These are phyloP conservation scores for Meyerozyma guilliermondii DNA, from an alignment of 1,139 yeast species.

Conservation along the genomic window DNA sequence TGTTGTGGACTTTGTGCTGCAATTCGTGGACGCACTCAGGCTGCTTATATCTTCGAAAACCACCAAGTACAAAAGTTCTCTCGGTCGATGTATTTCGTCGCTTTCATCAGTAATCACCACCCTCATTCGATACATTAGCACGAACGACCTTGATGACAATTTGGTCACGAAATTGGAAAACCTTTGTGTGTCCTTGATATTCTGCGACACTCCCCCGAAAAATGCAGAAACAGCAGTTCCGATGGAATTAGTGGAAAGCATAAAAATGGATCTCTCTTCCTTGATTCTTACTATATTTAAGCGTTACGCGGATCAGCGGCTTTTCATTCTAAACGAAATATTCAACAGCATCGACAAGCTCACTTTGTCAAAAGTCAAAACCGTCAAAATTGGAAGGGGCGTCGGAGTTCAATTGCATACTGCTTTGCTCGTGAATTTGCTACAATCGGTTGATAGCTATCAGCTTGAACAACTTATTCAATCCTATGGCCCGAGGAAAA, in stretches of 20 bases:
- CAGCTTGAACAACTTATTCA: constrained; percentile 7
- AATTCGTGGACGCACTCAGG: constrained; percentile 1
- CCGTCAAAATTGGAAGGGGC: constrained; percentile 40
- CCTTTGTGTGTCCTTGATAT: constrained; percentile 34
- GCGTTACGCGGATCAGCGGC: constrained; percentile 45
- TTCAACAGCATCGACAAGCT: constrained; percentile 46
- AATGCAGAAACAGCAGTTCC: constrained; percentile 11
- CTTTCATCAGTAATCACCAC: constrained; percentile 7
- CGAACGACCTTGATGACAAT: constrained; percentile 36
- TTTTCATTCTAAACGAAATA: constrained; percentile 56
- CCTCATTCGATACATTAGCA: constrained; percentile 11
- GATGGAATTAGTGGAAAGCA: constrained; percentile 19
- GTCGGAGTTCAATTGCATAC: constrained; percentile 45
- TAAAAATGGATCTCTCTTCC: constrained; percentile 29
- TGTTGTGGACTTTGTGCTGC: constrained; percentile 31
- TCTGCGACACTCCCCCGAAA: constrained; percentile 19
- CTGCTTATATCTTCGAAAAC: background rate
- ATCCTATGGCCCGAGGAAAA: constrained; percentile 3
- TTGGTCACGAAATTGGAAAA: constrained; percentile 49
- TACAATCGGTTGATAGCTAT: constrained; percentile 32
- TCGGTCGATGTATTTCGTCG: constrained; percentile 3
- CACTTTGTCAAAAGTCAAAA: constrained; percentile 38
- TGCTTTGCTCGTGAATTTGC: constrained; percentile 37
- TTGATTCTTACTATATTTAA: constrained; percentile 43
- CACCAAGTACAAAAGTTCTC: background rate